Base-by-base conservation (phyloP, 2,329 filamentous ascomycete genomes). In the Trichophaea hybrida region DNA sequence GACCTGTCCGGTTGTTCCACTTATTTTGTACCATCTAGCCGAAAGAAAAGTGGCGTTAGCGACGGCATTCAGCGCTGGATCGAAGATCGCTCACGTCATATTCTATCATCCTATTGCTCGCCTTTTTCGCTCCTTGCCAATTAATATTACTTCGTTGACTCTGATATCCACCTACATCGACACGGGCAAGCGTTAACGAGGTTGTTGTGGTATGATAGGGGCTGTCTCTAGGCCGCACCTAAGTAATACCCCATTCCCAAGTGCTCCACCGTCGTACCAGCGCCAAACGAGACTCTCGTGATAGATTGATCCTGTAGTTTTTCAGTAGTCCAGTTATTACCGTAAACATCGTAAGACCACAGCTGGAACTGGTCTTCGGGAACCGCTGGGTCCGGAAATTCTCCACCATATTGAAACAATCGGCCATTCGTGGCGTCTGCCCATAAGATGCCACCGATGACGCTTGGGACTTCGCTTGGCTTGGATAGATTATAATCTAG, bases 351-450 rank as follows among this genome's bases (percentile, higher is more conserved):
- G 70, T 81, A 84, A 4, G 74, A 72, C 71, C 78, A 81, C 33
- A 84, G 74, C 24, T 71, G 71, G 57, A 78, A 77, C 0, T 74
- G 68, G 40, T 73, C 71, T 0, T 79, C 77, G 1, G 73, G 68
- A 33, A 72, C 68, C 12, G 66, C 68, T 60, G 70, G 69, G 4
- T 58, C 62, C 10, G 65, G 64, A 65, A 76, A 79, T 63, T 83
- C 78, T 50, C 82, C 82, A 8, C 81, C 82, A 66, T 78, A 84
- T 1, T 81, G 73, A 68, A 82, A 84, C 54, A 85, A 76, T 48
- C 76, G 74, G 68, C 83, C 82, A 71, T 85, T 84, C 43, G 80
- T 74, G 32, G 76, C 72, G 68, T 84, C 82, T 6, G 75, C 73
- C 81, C 81, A 84, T 10, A 84, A 71, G 2, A 76, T 69, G 8